Evolutionary conservation across 2,329 filamentous ascomycete species (phyloP), one percentile per base, ranked within the genome.

Genomic region (Podosphaera aphanis): DNA sequence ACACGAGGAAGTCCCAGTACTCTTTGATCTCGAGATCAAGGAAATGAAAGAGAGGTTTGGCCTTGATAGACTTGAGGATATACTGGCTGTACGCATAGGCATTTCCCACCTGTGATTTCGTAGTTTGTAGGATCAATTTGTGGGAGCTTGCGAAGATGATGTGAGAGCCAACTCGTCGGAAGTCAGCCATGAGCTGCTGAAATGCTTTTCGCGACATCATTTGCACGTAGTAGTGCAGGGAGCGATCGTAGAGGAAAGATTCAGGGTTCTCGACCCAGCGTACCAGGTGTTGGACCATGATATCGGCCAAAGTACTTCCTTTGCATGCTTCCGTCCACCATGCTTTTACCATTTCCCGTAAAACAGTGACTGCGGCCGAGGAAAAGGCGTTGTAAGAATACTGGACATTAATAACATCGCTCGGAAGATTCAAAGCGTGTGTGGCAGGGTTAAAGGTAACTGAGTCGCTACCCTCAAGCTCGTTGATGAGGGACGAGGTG

Each of bases 171-270:
- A 98, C 88, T 10, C 88, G 79, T 49, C 85, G 77, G 65, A 98
- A 98, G 59, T 98, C 90, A 0, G 79, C 82, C 81, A 98, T 93
- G 31, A 99, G 73, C 62, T 95, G 88, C 58, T 94, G 83, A 52
- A 98, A 83, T 0, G 92, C 90, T 61, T 98, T 98, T 52, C 83
- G 81, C 29, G 85, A 93, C 80, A 98, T 92, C 75, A 94, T 90
- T 61, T 94, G 88, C 46, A 99, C 86, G 57, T 98, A 95, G 66
- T 93, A 90, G 58, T 95, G 85, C 51, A 99, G 63, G 5, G 86
- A 84, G 3, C 82, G 77, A 62, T 99, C 92, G 59, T 95, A 98
- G 47, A 99, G 77, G 63, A 88, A 94, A 0, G 86, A 94, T 43
- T 83, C 80, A 0, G 88, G 83, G 50, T 79, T 90, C 60, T 93